A percentile compares a stretch with the other conserved stretches of the same genome.
These are phyloP conservation scores for Porcisia hertigi DNA, from an alignment of 208 protist species.

Conservation along the genomic window DNA sequence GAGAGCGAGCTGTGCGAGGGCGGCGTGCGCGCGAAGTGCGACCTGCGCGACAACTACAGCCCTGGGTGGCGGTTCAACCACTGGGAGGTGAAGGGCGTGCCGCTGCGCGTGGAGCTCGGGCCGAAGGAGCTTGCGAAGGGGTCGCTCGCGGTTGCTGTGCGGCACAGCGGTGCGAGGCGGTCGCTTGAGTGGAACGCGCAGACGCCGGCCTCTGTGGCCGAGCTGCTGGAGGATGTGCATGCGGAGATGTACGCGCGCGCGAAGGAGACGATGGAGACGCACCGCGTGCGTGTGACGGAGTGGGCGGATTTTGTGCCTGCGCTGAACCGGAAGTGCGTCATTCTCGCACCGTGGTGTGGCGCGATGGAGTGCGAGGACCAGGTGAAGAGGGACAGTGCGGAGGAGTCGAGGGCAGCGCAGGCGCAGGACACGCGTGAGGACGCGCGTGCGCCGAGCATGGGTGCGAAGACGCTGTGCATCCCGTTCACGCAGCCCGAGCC, in stretches of 20 bases:
- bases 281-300: constrained; percentile 59
- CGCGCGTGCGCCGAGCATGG: constrained; percentile 91
- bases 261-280: constrained; percentile 43
- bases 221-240: constrained; percentile 93
- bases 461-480: constrained; percentile 97
- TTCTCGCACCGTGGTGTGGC: constrained; percentile 94
- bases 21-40: constrained; percentile 89
- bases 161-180: constrained; percentile 71
- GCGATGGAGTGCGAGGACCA: constrained; percentile 91
- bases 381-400: constrained; percentile 94
- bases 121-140: constrained; percentile 94
- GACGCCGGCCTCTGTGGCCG: constrained; percentile 16
- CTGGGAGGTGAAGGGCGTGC: constrained; percentile 98
- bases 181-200: constrained; percentile 62
- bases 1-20: constrained; percentile 38
- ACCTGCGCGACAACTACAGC: constrained; percentile 95
- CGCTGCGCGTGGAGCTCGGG: constrained; percentile 97
- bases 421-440: constrained; percentile 64
- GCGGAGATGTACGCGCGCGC: constrained; percentile 78
- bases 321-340: constrained; percentile 90
- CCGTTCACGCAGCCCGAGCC: constrained; percentile 92
- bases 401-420: constrained; percentile 74
- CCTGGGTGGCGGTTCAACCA: constrained; percentile 98
- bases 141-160: constrained; percentile 57
- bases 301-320: constrained; percentile 93